Base-by-base conservation (phyloP, 1,284 basidiomycete species). In the Ustilago loliicola region DNA sequence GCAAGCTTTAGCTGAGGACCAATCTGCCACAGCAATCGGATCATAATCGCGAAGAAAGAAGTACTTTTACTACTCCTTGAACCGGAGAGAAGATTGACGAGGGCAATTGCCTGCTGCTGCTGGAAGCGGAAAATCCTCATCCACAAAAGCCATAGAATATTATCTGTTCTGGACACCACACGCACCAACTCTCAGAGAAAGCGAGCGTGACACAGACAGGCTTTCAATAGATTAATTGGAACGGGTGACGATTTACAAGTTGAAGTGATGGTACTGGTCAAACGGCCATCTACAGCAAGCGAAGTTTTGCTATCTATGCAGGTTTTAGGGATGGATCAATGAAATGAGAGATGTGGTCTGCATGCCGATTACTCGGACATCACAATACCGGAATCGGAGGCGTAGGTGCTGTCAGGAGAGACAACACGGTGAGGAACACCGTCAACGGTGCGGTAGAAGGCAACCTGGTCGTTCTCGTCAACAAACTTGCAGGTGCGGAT, bases 401-500 rank as follows among this genome's bases (percentile, higher is more conserved):
- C 74, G 69, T 79, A 69, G 30, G 75, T 56, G 57, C 70, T 65
- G 61, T 83, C 80, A 29, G 78, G 70, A 13, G 75, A 66, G 36
- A 82, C 63, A 42, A 61, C 38, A 48, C 82, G 72, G 66, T 74
- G 65, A 21, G 84, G 85, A 11, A 85, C 81, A 47, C 85, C 85
- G 36, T 83, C 57, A 17, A 79, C 76, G 55, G 83, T 80, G 50
- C 80, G 79, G 79, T 84, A 86, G 74, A 86, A 86, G 25, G 83
- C 79, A 30, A 86, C 79, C 63, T 77, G 75, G 68, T 86, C 85
- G 61, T 74, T 74, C 66, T 85, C 75, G 47, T 85, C 82, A 25
- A 86, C 68, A 51, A 79, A 86, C 68, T 81, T 83, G 83, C 89
- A 90, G 52, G 87, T 83, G 60, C 88, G 80, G 84, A 88, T 88